Evolutionary conservation across 176 grass and related monocot species (phyloP).

Genomic region (Eragrostis curvula): DNA sequence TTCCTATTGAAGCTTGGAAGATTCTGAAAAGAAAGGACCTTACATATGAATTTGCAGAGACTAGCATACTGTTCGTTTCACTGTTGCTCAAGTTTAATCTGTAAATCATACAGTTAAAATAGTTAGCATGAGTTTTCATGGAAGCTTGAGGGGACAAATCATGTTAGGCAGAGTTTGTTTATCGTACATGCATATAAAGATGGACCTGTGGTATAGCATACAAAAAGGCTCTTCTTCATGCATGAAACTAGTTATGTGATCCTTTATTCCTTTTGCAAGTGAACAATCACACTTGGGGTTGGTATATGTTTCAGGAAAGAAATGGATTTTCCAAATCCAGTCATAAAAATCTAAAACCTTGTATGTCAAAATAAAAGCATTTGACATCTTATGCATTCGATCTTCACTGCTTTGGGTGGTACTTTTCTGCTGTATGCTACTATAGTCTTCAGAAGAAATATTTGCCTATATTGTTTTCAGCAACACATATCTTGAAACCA

Average conservation of each 20-base stretch:
- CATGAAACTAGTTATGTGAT: not conserved
- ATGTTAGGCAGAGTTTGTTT: constrained; percentile 20
- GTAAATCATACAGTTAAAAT: not conserved
- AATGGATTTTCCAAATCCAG: not conserved
- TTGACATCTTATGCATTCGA: not conserved
- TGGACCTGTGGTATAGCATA: constrained; percentile 7
- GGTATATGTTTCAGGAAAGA: constrained; percentile 19
- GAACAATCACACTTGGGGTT: not conserved
- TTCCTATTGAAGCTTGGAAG: not conserved
- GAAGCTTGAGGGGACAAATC: constrained; percentile 26
- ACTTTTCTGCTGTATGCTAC: not conserved
- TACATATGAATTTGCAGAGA: not conserved
- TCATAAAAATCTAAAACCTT: constrained; percentile 3
- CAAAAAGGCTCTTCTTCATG: not conserved
- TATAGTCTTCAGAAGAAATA: not conserved
- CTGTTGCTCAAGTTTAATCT: not conserved
- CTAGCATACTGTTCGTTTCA: not conserved
- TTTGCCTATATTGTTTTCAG: constrained; percentile 3
- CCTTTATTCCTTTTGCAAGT: not conserved
- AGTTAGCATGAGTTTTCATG: not conserved
- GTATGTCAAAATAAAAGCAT: not conserved
- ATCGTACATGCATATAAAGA: constrained; percentile 8
- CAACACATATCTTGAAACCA: not conserved
- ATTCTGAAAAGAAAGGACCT: not conserved
- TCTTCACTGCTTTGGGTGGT: not conserved